Evolutionary conservation across 805 yeast genomes (phyloP).

Genomic region (Wickerhamomyces bisporus): DNA sequence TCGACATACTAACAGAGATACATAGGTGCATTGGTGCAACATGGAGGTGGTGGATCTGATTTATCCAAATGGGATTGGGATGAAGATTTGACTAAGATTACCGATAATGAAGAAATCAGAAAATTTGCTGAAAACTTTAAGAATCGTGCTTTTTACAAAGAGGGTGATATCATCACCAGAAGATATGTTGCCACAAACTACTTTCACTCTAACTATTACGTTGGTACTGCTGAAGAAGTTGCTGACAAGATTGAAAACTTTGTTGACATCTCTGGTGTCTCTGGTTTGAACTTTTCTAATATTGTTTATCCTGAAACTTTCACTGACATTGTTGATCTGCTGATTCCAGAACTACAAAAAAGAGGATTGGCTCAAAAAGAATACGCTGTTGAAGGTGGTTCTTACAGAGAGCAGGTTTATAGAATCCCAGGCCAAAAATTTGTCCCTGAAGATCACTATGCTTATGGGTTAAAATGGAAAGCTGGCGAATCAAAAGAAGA

Average conservation of each 20-base stretch:
- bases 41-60: constrained; percentile 37
- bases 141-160: constrained; percentile 18
- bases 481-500: constrained; percentile 23
- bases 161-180: constrained; percentile 9
- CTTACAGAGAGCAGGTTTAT: constrained; percentile 28
- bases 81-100: constrained; percentile 27
- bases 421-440: constrained; percentile 10
- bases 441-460: constrained; percentile 10
- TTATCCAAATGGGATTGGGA: constrained; percentile 29
- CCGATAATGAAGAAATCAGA: constrained; percentile 21
- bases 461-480: constrained; percentile 9
- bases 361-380: constrained; percentile 32
- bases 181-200: constrained; percentile 20
- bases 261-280: constrained; percentile 34
- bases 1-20: too few relatives aligned
- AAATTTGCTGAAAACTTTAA: constrained; percentile 25
- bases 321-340: constrained; percentile 30
- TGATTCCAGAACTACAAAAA: constrained; percentile 30
- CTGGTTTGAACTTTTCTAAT: constrained; percentile 36
- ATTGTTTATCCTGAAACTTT: constrained; percentile 32
- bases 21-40: constrained; percentile 32
- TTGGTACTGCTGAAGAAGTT: constrained; percentile 31
- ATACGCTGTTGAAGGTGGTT: constrained; percentile 26
- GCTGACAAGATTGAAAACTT: constrained; percentile 34
- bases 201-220: constrained; percentile 13